Percentiles rank a stretch among this genome's conserved stretches.
phyloP scores from a whole-genome alignment of 768 basidiomycete genomes.

The Albatrellus ellisii region DNA sequence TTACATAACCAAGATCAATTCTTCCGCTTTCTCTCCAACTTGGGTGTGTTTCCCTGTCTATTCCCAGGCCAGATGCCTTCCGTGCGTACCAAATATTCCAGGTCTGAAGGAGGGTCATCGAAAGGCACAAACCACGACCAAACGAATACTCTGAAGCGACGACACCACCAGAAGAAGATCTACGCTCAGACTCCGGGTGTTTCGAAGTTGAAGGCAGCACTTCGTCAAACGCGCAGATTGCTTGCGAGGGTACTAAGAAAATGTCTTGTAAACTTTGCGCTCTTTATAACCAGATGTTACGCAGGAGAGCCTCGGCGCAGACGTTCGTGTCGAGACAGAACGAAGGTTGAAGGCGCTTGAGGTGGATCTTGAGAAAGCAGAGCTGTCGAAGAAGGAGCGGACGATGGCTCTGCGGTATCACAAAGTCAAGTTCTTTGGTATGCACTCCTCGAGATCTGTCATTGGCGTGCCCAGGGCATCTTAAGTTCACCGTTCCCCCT shows the following conservation, averaged over 20 bases:
- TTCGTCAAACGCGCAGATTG: constrained; percentile 74
- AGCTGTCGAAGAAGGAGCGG: constrained; percentile 53
- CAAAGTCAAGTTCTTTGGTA: constrained; percentile 91
- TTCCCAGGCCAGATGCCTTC: too few relatives aligned
- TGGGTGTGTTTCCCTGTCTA: too few relatives aligned
- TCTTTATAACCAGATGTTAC: neutral
- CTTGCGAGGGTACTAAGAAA: constrained; percentile 52
- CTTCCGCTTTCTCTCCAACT: too few relatives aligned
- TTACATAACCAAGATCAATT: too few relatives aligned
- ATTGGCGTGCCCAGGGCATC: too few relatives aligned
- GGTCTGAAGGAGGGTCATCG: too few relatives aligned
- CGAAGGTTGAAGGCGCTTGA: constrained; percentile 66
- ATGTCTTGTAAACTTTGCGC: neutral
- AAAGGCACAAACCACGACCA: too few relatives aligned
- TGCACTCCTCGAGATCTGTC: constrained; percentile 11
- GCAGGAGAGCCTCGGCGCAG: constrained; percentile 73
- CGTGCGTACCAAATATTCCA: too few relatives aligned
- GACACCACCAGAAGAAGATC: too few relatives aligned
- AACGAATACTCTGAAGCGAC: too few relatives aligned
- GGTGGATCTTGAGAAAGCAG: constrained; percentile 53
- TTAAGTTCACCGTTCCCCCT: neutral
- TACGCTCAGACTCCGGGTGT: constrained; percentile 61
- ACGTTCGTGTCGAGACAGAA: constrained; percentile 73
- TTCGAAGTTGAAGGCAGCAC: constrained; percentile 73
- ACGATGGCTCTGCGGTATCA: constrained; percentile 71